Evolutionary conservation across 2,329 filamentous ascomycete genomes (phyloP), one percentile per base, ranked within the genome.

Genomic region (Calonectria pteridis): DNA sequence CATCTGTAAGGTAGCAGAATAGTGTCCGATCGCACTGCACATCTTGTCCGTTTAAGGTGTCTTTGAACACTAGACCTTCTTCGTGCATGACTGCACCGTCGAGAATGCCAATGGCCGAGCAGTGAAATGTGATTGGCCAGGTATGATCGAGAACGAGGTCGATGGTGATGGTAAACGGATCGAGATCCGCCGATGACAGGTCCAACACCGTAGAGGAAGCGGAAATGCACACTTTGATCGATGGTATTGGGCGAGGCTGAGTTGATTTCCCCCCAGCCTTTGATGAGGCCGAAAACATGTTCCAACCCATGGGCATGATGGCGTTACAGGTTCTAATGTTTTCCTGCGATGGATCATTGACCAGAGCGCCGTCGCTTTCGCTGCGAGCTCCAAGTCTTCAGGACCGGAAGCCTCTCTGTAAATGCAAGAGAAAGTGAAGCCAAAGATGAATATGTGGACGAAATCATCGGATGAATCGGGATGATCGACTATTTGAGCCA

Each of bases 81-180:
- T 40, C 35, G 55, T 62, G 55, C 55, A 62, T 62, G 23, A 33
- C 43, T 35, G 31, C 33, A 37, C 37, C 53, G 69, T 62, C 62
- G 58, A 51, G 23, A 6, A 62, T 62, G 20, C 55, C 55, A 7
- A 62, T 40, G 55, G 55, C 55, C 1, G 55, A 62, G 31, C 33
- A 62, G 55, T 62, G 55, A 13, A 62, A 62, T 40, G 55, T 62
- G 23, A 62, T 62, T 33, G 55, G 55, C 20, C 55, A 37, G 35
- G 55, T 37, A 3, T 62, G 55, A 35, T 62, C 55, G 23, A 62
- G 55, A 35, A 62, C 55, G 23, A 62, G 55, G 14, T 62, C 55
- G 3, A 62, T 23, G 1, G 55, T 40, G n/a, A 62, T 26, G 55
- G 40, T 23, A 35, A 62, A 62, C 4, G 55, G 55, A 10, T 62